Conservation (phyloP, 164 flowering plant species). For the Vitis vinifera region ASM3070453v1 NC_081806.1:2350501-2351000, state of each 20-base stretch:
- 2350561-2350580: constrained; percentile 20
- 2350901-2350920: constrained; percentile 22
- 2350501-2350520: not conserved
- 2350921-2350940: constrained; percentile 38
- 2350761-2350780: not conserved
- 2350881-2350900: constrained; percentile 32
- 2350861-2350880: constrained; percentile 22
- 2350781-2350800: not conserved
- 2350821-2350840: not conserved
- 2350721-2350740: constrained; percentile 12
- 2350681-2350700: constrained; percentile 6
- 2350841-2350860: constrained; percentile 7
- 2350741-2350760: not conserved
- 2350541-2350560: constrained; percentile 4
- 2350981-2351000: constrained; percentile 26
- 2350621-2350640: constrained; percentile 21
- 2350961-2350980: constrained; percentile 22
- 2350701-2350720: constrained; percentile 24
- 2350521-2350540: not conserved
- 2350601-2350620: constrained; percentile 28
- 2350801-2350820: too few species aligned
- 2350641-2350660: not conserved
- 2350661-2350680: not conserved
- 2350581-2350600: constrained; percentile 18
- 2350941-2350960: constrained; percentile 21